Conservation (phyloP, 1,139 yeast species). For the Ogataea hybrid region DNA sequence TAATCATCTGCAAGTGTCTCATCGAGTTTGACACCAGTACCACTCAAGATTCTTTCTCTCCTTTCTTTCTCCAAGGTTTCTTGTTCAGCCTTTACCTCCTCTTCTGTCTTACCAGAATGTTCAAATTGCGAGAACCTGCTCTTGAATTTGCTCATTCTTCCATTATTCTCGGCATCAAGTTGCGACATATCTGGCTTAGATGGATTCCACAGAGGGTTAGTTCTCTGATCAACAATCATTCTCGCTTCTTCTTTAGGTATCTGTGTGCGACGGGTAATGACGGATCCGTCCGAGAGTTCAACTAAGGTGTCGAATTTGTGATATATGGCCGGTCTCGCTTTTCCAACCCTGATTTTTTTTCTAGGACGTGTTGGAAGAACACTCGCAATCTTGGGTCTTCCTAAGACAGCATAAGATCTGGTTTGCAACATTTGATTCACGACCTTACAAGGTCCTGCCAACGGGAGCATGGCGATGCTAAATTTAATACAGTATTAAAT, state of each 20-base stretch:
- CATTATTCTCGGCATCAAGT: constrained; percentile 79
- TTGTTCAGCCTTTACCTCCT: constrained; percentile 26
- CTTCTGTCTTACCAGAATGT: constrained; percentile 32
- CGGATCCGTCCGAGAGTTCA: constrained; percentile 92
- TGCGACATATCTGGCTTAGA: constrained; percentile 73
- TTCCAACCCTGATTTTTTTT: constrained; percentile 62
- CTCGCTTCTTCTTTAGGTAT: constrained; percentile 86
- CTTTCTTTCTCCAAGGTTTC: constrained; percentile 29
- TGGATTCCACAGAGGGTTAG: constrained; percentile 84
- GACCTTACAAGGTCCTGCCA: background rate
- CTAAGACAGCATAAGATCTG: constrained; percentile 18
- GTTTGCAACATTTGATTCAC: background rate
- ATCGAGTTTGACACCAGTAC: constrained; percentile 25
- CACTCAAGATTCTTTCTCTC: constrained; percentile 28
- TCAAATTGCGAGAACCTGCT: constrained; percentile 65
- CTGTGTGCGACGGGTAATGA: constrained; percentile 76
- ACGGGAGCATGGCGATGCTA: constrained; percentile 1
- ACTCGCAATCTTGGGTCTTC: constrained; percentile 39
- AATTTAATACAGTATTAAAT: background rate
- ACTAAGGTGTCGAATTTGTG: constrained; percentile 84
- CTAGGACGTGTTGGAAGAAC: constrained; percentile 51
- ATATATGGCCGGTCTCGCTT: constrained; percentile 90
- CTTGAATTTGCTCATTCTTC: constrained; percentile 82
- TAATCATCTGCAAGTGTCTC: constrained; percentile 26
- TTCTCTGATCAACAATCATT: constrained; percentile 86